Base-by-base conservation (phyloP, 768 basidiomycete species). In the Coprinellus micaceus region DNA sequence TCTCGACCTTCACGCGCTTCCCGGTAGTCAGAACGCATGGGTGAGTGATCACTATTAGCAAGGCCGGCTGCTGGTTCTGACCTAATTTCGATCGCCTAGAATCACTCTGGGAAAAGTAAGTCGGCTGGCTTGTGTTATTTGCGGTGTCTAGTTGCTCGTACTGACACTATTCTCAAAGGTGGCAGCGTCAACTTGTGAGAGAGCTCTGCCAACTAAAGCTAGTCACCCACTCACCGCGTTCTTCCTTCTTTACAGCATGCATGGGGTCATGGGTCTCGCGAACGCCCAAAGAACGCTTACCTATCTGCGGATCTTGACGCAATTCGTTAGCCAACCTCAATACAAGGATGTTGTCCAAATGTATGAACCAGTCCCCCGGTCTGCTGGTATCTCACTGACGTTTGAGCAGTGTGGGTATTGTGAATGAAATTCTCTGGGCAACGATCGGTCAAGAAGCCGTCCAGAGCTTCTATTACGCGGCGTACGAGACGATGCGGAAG, bases 1-100 rank as follows among this genome's bases (percentile, higher is more conserved):
- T 67, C 79, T 95, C 30, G 94, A 96, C 72, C 69, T 92, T 15
- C 85, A 88, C 59, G 71, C 84, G 26, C 75, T 89, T 25, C 85
- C 85, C 28, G 88, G 88, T 52, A 84, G 84, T 56, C 89, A 92
- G 71, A 95, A 94, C 71, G 90, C 89, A 26, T 94, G 90, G 89
- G 75, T 77, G 54, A 63, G 71, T 62, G 40, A 45, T 47, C 52
- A 29, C 43, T 48, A 33, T 52, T 56, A 33, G 50, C 43, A 56
- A 40, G n/a, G n/a, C n/a, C n/a, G 33, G 56, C 6, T n/a, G 33
- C 53, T 41, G 52, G 15, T 50, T 49, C 51, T 47, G 61, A 48
- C 63, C 63, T 48, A 52, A 45, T 30, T 17, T 48, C 54, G 45
- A 60, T 46, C 62, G 47, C 50, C 40, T 60, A 75, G 74, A 74